Evolutionary conservation across 768 basidiomycete genomes (phyloP), one percentile per base, ranked within the genome.

Genomic region (Mycena venus): DNA sequence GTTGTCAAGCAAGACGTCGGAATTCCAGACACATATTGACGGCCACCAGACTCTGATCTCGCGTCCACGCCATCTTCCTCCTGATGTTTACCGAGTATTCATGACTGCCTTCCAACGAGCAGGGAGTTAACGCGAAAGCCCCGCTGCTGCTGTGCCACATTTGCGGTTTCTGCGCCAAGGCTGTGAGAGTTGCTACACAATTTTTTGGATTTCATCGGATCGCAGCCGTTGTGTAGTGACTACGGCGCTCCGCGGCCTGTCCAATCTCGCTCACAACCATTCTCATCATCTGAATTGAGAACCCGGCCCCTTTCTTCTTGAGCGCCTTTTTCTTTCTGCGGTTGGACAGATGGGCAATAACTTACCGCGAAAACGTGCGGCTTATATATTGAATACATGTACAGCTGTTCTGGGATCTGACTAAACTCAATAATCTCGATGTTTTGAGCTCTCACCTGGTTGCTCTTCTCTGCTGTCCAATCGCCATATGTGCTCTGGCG

Each of bases 101-200:
- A 21, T 42, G 17, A 51, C n/a, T n/a, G n/a, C n/a, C 69, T 71
- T n/a, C 70, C 61, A 29, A 23, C 61, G 25, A 21, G n/a, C 60
- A n/a, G 53, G 15, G 42, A 63, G n/a, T n/a, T n/a, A n/a, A n/a
- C 51, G 19, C 40, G 9, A 49, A 71, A 27, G 70, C 70, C 27
- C 70, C 70, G 14, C 49, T 71, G 32, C 61, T 71, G 7, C 27
- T 71, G n/a, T n/a, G 61, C 19, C 61, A 36, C 10, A 66, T 66
- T 10, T 66, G 49, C 32, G 36, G 49, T 36, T n/a, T 36, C 58
- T 4, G 25, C 58, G 7, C 58, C 58, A 12, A 60, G 8, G 34
- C n/a, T 59, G 34, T 59, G 58, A n/a, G 36, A 32, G 2, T 59
- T 34, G 5, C 32, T 59, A n/a, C 32, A 38, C 17, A 3, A 23